A percentile compares a stretch with the other conserved stretches of the same genome.
Evolutionary conservation across 768 basidiomycete species (phyloP).

Genomic region (Rhizopogon roseolus): DNA sequence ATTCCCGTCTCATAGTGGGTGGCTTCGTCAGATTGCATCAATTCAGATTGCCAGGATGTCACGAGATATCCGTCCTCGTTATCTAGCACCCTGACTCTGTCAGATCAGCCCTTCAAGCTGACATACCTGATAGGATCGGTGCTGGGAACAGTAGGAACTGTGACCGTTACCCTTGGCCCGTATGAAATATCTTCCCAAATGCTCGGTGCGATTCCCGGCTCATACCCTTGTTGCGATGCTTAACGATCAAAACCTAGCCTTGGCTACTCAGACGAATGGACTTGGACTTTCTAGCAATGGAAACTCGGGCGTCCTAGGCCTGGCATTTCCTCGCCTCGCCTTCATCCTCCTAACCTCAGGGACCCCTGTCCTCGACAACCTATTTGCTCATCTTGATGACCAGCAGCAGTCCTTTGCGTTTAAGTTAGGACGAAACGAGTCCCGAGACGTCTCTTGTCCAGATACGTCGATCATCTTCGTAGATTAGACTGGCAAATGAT

Average conservation of each 20-base stretch:
- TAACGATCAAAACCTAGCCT: conserved; percentile 25
- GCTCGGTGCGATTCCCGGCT: conserved; percentile 32
- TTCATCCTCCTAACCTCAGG: conserved; percentile 43
- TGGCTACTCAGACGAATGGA: conserved; percentile 38
- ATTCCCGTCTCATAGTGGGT: conserved; percentile 37
- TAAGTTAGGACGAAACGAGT: conserved; percentile 36
- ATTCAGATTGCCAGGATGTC: conserved; percentile 41
- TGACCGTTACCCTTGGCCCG: conserved; percentile 40
- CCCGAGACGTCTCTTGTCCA: conserved; percentile 10
- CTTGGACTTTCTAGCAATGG: conserved; percentile 41
- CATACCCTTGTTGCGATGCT: not conserved
- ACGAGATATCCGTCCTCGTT: conserved; percentile 32
- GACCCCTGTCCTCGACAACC: conserved; percentile 40
- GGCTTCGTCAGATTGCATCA: conserved; percentile 39
- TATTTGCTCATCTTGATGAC: conserved; percentile 38
- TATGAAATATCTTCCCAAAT: conserved; percentile 43
- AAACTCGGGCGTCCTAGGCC: conserved; percentile 53
- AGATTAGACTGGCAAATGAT: conserved; percentile 37
- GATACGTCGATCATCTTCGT: conserved; percentile 48
- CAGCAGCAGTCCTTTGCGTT: conserved; percentile 44
- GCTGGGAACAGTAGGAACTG: conserved; percentile 40
- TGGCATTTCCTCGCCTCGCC: conserved; percentile 44
- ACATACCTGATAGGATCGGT: conserved; percentile 48
- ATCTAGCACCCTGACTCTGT: conserved; percentile 26
- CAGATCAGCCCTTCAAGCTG: conserved; percentile 36